Percentiles rank a stretch among this genome's conserved stretches.
phyloP scores from a whole-genome alignment of 225 moss, liverwort and hornwort species.

The Pseudoscleropodium purum region DNA sequence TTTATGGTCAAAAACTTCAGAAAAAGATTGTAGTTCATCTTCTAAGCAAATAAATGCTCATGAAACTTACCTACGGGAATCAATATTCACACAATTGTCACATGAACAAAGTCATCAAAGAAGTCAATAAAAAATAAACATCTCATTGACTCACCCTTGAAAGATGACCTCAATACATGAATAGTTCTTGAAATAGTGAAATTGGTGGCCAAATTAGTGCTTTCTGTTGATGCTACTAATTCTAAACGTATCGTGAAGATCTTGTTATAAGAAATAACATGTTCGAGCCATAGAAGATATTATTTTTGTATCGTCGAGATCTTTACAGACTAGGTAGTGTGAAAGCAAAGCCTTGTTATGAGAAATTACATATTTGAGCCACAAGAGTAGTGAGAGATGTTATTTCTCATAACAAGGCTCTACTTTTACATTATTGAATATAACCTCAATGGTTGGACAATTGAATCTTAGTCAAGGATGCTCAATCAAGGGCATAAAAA shows the following conservation, averaged over 20 bases:
- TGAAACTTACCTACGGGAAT: neutral
- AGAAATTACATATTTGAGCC: neutral
- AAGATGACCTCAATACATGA: neutral
- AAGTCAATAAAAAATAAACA: neutral
- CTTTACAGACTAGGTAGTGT: too few species aligned
- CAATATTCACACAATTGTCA: neutral
- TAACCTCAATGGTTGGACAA: neutral
- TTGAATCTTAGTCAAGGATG: neutral
- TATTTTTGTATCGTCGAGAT: accelerated
- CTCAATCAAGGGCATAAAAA: neutral
- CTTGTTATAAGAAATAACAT: too few species aligned
- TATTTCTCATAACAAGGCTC: neutral
- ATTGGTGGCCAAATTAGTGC: neutral
- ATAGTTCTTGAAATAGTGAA: neutral
- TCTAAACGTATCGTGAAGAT: too few species aligned
- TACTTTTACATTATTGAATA: neutral
- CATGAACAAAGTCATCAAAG: neutral
- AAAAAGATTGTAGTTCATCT: neutral
- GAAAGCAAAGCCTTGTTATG: neutral
- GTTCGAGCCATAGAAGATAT: too few species aligned
- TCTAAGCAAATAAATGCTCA: neutral
- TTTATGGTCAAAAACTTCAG: neutral
- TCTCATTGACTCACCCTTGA: neutral
- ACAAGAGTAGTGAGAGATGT: accelerated
- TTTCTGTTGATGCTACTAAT: accelerated